Base-by-base conservation (phyloP, 331 rosid species). In the Rosa hybrid region DNA sequence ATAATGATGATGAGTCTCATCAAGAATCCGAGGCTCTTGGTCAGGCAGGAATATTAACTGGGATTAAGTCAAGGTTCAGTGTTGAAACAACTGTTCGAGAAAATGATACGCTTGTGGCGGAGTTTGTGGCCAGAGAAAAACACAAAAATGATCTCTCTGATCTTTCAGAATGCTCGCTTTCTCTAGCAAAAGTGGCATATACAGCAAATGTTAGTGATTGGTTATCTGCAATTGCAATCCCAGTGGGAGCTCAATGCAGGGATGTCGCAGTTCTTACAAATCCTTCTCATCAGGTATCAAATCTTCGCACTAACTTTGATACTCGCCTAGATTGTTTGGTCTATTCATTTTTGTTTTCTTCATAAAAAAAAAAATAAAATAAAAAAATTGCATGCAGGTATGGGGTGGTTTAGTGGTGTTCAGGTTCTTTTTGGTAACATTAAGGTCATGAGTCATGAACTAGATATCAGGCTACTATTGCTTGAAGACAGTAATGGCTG, bases 161-260 rank as follows among this genome's bases (percentile, higher is more conserved):
- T 75, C 75, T 68, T 67, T 84, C 76, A 41, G 90, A 89, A 63
- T 81, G 77, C 76, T 70, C 91, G 38, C 98, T 90, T 77, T 90
- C 96, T 82, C 82, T 93, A 23, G 77, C 89, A 12, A 96, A 93
- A 82, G 89, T 90, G 54, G 63, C 82, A 49, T 92, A 89, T 41
- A 87, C 60, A 12, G 90, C 88, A 20, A 82, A 83, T 77, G 79
- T 86, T 38, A 76, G 85, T 74, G 89, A 93, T 77, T 93, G 94
- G 90, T 78, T 93, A 12, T 96, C 98, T 34, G 80, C 91, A 18
- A 76, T 78, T 81, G 90, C 88, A 27, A 83, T 88, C 44, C 97
- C 98, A 1, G 44, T 93, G 23, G 99, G 98, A 75, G 97, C 94
- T 27, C 92, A 78, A 48, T 88, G 98, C 86, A 85, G 94, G 71